These are phyloP conservation scores for Ceratocystis harringtonii DNA, from an alignment of 2,329 filamentous ascomycete genomes.

Conservation along the genomic window DNA sequence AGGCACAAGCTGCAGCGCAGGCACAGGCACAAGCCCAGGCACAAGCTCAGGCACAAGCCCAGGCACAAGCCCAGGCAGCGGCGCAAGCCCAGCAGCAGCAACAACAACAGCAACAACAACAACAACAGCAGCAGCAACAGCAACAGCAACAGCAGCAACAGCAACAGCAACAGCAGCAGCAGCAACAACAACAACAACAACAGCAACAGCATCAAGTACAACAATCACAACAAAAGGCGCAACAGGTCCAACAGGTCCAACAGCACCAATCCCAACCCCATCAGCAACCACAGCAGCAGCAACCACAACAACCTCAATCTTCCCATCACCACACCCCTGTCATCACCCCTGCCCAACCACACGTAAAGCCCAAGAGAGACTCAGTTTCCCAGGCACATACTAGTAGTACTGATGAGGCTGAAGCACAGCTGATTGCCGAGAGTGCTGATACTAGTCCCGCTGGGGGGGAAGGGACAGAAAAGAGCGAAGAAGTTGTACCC, in stretches of 20 bases:
- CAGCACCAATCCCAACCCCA: constrained; percentile 14
- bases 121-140: background rate
- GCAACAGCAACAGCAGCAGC: constrained; percentile 18
- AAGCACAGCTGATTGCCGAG: constrained; percentile 12
- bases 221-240: constrained; percentile 20
- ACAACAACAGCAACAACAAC: background rate
- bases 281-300: constrained; percentile 19
- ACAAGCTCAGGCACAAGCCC: constrained; percentile 20
- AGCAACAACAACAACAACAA: constrained; percentile 22
- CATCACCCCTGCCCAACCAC: constrained; percentile 17
- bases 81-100: constrained; percentile 13
- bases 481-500: constrained; percentile 32
- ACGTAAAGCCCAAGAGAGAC: constrained; percentile 26
- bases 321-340: constrained; percentile 14
- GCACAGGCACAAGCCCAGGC: constrained; percentile 10
- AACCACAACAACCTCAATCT: constrained; percentile 19
- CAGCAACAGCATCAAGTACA: constrained; percentile 19
- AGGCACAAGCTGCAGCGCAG: constrained; percentile 25
- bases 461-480: constrained; percentile 32
- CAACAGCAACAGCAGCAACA: background rate
- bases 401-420: constrained; percentile 13
- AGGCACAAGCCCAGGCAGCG: background rate
- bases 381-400: constrained; percentile 7
- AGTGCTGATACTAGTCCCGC: constrained; percentile 32
- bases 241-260: constrained; percentile 17